Evolutionary conservation across 768 basidiomycete genomes (phyloP).

Genomic region (Pleurotus giganteus): DNA sequence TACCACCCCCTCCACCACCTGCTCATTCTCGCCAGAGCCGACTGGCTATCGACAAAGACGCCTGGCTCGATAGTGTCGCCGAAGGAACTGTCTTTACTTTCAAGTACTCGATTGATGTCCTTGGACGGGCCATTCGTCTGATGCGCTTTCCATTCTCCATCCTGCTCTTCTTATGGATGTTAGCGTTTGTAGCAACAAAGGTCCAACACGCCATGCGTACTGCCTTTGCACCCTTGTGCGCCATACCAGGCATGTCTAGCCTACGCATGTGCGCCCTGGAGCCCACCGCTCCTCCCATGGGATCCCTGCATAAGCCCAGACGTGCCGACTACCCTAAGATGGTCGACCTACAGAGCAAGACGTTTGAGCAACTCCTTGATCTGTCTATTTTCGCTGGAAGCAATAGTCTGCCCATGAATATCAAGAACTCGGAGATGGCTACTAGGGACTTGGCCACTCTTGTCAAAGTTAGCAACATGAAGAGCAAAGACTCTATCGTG

Average conservation of each 20-base stretch:
- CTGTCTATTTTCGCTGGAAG: constrained; percentile 49
- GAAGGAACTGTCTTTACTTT: constrained; percentile 28
- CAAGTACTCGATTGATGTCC: constrained; percentile 46
- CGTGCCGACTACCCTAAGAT: constrained; percentile 65
- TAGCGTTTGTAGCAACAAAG: constrained; percentile 39
- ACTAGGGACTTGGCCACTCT: constrained; percentile 64
- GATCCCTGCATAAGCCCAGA: constrained; percentile 23
- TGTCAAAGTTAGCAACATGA: constrained; percentile 62
- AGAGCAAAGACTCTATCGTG: constrained; percentile 55
- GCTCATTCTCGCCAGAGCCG: constrained; percentile 9
- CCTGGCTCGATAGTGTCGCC: constrained; percentile 27
- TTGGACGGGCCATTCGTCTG: constrained; percentile 43
- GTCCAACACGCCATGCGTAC: constrained; percentile 42
- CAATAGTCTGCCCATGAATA: constrained; percentile 58
- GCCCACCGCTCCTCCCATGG: background rate
- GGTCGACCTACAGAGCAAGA: constrained; percentile 55
- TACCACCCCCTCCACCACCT: constrained; percentile 10
- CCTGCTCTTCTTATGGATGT: constrained; percentile 48
- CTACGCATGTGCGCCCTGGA: constrained; percentile 38
- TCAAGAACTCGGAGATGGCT: constrained; percentile 79
- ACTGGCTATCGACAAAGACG: constrained; percentile 21
- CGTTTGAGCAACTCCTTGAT: constrained; percentile 62
- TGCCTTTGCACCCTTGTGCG: constrained; percentile 58
- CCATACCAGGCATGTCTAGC: constrained; percentile 56
- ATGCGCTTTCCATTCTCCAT: constrained; percentile 57